Base-by-base conservation (phyloP, 1,284 basidiomycete species). In the Ustilago shanxiensis region DNA sequence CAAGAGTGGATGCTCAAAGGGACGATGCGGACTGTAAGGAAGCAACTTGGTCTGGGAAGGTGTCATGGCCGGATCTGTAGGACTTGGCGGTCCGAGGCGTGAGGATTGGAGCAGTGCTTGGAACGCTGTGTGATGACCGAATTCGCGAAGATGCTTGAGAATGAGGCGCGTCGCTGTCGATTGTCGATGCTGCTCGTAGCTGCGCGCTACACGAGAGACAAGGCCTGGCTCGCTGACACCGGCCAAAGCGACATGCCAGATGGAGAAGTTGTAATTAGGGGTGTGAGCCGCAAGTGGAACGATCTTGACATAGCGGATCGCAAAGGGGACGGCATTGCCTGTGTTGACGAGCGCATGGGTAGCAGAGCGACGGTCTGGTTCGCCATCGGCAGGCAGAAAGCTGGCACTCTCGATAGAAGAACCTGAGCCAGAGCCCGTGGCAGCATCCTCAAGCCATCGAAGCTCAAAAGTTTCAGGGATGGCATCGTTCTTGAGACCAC, bases 81-180 rank as follows among this genome's bases (percentile, higher is more conserved):
- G 51, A 6, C 22, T 29, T 2, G 52, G 60, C 29, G 58, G 65
- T 3, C 49, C 72, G n/a, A 82, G 72, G 24, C 70, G 67, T 0
- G 74, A 75, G 18, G 77, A 77, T 20, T 77, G 60, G 26, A 81
- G 69, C 20, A 83, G 61, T 0, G 77, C 76, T 47, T 72, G 61
- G 81, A 90, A 93, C 1, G 92, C 90, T 0, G 90, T 89, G 44
- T 93, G 87, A 58, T 93, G 89, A 18, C 92, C 90, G 35, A 92
- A 89, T 83, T 92, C 90, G 51, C 93, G 90, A 39, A 94, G 90
- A 79, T 93, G 91, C 79, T 93, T 94, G 62, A 94, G 89, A 39
- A 86, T 81, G 28, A 86, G 76, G 37, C 83, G 82, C 0, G 77
- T 72, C 5, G 83, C 78, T 0, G 66, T 66, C 14, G 68, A 70